Conservation (phyloP, 164 flowering plant species). For the Pachysandra terminalis region DNA sequence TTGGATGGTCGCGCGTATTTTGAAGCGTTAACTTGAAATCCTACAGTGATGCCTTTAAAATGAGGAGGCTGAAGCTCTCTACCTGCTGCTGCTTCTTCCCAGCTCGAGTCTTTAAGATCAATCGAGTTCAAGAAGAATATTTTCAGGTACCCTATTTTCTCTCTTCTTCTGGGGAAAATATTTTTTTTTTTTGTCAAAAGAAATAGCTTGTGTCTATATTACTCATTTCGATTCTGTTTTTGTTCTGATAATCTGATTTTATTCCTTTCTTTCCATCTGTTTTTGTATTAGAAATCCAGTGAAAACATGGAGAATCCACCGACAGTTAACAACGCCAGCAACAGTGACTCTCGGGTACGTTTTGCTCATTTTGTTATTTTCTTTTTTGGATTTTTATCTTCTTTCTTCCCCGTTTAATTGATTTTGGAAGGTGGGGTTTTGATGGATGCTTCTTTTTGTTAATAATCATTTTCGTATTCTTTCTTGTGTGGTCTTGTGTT, state of each 20-base stretch:
- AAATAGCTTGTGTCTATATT: background rate
- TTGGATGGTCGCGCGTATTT: slow-evolving; percentile 39
- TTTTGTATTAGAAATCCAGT: slow-evolving; percentile 10
- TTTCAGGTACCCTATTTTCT: slow-evolving; percentile 20
- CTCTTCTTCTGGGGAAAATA: no score
- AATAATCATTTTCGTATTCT: no score
- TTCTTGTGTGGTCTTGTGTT: background rate
- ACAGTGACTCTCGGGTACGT: slow-evolving; percentile 20
- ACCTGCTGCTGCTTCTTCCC: slow-evolving; percentile 37
- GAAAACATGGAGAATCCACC: slow-evolving; percentile 29
- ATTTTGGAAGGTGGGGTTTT: no score
- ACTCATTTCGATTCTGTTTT: background rate
- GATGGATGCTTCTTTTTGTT: no score
- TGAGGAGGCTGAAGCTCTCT: slow-evolving; percentile 34
- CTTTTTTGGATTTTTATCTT: background rate
- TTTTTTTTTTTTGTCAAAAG: no score
- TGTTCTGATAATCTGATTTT: no score
- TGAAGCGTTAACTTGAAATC: slow-evolving; percentile 38
- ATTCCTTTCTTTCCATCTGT: background rate
- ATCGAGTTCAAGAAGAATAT: slow-evolving; percentile 11
- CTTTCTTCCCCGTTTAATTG: no score
- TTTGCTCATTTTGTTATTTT: background rate
- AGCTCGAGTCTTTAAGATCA: slow-evolving; percentile 19
- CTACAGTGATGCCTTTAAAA: slow-evolving; percentile 22
- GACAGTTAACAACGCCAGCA: slow-evolving; percentile 13